A percentile compares a stretch with the other conserved stretches of the same genome.
Evolutionary conservation across 2,329 filamentous ascomycete genomes (phyloP).

Genomic region (Lasiodiplodia sp.): DNA sequence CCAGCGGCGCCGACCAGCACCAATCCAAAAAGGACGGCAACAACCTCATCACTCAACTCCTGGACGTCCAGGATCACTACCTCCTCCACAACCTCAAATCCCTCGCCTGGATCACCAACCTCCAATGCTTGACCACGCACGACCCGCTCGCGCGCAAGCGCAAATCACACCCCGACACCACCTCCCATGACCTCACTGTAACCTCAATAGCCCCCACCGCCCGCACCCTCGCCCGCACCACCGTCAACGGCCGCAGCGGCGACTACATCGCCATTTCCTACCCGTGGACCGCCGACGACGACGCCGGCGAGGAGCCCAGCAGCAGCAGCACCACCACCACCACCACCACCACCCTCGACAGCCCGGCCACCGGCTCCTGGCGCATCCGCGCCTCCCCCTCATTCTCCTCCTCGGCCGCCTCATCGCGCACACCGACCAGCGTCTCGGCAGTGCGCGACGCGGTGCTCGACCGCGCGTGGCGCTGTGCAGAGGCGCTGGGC

Average conservation of each 20-base stretch:
- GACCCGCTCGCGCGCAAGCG: conserved; percentile 17
- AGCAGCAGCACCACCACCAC: neutral
- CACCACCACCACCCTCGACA: neutral
- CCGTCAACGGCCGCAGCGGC: conserved; percentile 34
- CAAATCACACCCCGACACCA: neutral
- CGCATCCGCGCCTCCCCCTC: neutral
- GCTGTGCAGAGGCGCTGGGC: conserved; percentile 12
- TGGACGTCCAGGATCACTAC: conserved; percentile 51
- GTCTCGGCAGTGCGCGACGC: conserved; percentile 25
- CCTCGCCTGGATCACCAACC: conserved; percentile 19
- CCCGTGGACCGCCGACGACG: neutral
- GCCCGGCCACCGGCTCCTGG: conserved; percentile 7
- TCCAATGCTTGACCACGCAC: conserved; percentile 1
- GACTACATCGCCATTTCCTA: conserved; percentile 28
- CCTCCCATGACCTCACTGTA: neutral
- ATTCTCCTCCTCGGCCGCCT: neutral
- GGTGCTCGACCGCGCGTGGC: conserved; percentile 28
- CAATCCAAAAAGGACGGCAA: conserved; percentile 36
- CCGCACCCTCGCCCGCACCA: conserved; percentile 31
- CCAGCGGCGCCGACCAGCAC: conserved; percentile 42
- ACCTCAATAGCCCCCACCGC: too few species aligned
- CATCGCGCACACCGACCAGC: neutral
- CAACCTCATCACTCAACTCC: conserved; percentile 57
- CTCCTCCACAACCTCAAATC: conserved; percentile 25
- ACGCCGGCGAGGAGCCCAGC: too few species aligned